Evolutionary conservation across 2,329 filamentous ascomycete genomes (phyloP), one percentile per base, ranked within the genome.

Genomic region (Fusarium azukiicola): DNA sequence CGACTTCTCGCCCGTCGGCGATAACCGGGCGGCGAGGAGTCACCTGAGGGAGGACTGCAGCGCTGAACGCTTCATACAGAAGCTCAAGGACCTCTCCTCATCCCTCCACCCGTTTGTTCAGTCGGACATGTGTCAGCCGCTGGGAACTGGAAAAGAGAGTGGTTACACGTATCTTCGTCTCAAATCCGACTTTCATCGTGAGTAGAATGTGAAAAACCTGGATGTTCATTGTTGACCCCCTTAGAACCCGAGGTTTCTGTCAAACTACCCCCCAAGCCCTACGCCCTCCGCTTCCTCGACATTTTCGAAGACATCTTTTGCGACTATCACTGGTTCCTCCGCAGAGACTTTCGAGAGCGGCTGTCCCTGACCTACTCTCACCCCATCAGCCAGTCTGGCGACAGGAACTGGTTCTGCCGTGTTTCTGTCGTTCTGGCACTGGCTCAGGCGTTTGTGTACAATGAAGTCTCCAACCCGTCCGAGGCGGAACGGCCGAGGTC

Each of bases 281-380:
- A 56, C 42, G 64, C 73, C 32, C 38, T 69, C 32, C 70, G 56
- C n/a, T 61, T 75, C 21, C 73, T 75, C 66, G 58, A 73, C 23
- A 73, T 75, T 23, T 75, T 75, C 44, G 73, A 75, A 27, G 73
- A 73, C 11, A 73, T 73, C 17, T 75, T 75, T 32, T 75, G 73
- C 70, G 70, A 75, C 21, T 75, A 73, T 36, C 73, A 75, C 17
- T 75, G 73, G 73, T 75, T 75, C 13, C 50, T 75, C 19, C 64
- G 73, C 9, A 40, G 71, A 11, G 64, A 75, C 49, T 75, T 75
- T 8, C 70, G 70, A 9, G 70, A 75, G 21, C 70, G 67, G 3
- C 38, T 75, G 7, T 38, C 23, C 11, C n/a, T 61, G 21, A 66
- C 67, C 11, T 75, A 68, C 44, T 54, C 58, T 23, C 46, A 75